Evolutionary conservation across 2,329 filamentous ascomycete genomes (phyloP), one percentile per base, ranked within the genome.

Genomic region (Penicillium occitanis): DNA sequence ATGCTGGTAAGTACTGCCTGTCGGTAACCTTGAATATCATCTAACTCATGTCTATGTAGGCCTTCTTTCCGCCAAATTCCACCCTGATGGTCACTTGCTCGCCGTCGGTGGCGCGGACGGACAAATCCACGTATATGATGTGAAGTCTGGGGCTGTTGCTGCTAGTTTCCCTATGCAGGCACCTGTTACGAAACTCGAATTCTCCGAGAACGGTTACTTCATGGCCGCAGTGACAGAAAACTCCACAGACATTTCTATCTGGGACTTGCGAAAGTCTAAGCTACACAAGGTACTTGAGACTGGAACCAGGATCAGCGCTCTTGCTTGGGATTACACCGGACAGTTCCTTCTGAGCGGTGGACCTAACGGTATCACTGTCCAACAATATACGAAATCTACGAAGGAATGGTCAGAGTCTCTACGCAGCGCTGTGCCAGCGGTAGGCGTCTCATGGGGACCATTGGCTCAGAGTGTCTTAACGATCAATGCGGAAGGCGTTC

Each of bases 181-280:
- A 0, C 88, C 93, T 0, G 85, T 97, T 2, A 87, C 91, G 72
- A 87, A 88, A 11, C 81, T 99, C 48, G 85, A 86, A 66, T 99
- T 99, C 80, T 97, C 93, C 0, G 95, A 99, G 78, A 99, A 99
- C 72, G 95, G 95, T 28, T 97, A 91, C 73, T 98, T 93, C 92
- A 89, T 99, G 69, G 94, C 94, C 1, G 91, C 92, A 5, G 89
- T 90, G 7, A 88, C 90, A 66, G 89, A 92, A 77, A 89, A 88
- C 35, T 91, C 93, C 70, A 91, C 88, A 25, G 89, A 85, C 28
- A 89, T 97, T 44, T 91, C 91, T 10, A 88, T 98, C 64, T 98
- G 96, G 84, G 94, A 98, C 78, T 84, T 99, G 68, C 90, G 95
- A 72, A 97, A 96, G 80, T 88, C 90, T 19, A 89, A 89, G 5